Base-by-base conservation (phyloP, 495 filamentous ascomycete species). In the Entonaema liquescens region DNA sequence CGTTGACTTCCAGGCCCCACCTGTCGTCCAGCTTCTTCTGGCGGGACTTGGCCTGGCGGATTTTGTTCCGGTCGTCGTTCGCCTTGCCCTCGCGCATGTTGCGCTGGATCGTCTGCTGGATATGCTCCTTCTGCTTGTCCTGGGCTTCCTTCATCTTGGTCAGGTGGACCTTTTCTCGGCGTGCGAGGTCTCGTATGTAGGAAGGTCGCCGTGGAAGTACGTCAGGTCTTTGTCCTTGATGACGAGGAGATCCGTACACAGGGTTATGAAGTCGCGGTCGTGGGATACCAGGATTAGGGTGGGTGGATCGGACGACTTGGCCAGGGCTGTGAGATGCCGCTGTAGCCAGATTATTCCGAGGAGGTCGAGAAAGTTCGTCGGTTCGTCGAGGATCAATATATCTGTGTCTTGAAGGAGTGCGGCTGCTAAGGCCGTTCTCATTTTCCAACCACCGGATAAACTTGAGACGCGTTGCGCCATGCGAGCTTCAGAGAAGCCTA, bases 311-410 rank as follows among this genome's bases (percentile, higher is more conserved):
- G 79, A 65, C 0, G 65, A 72, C 23, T 82, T 78, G 29, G 74
- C 73, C 12, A 91, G 75, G 31, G 82, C 79, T 36, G 83, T 79
- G 21, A 94, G 86, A 68, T 92, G 89, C 6, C 82, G 83, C 75
- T 96, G 88, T 1, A 96, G 85, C 92, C 92, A 96, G 28, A 95
- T 86, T 23, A 95, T 91, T n/a, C 89, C 89, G 0, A 92, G 83
- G 0, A 96, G 84, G 74, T 96, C 93, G 1, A 95, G 83, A 76
- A 91, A 94, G 75, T 95, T 95, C 56, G 93, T 95, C 3, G 93
- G 92, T 72, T 96, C 93, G 81, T 96, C 92, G 17, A 96, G 88
- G 54, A 96, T 90, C 70, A 95, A 84, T 54, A 95, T 87, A 69
- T 94, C 91, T 0, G 90, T 85, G n/a, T 87, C 82, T 71, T 92